Percentiles rank a stretch among this genome's conserved stretches.
Evolutionary conservation across 1,284 basidiomycete species (phyloP).

Genomic region (Athelia sp.): DNA sequence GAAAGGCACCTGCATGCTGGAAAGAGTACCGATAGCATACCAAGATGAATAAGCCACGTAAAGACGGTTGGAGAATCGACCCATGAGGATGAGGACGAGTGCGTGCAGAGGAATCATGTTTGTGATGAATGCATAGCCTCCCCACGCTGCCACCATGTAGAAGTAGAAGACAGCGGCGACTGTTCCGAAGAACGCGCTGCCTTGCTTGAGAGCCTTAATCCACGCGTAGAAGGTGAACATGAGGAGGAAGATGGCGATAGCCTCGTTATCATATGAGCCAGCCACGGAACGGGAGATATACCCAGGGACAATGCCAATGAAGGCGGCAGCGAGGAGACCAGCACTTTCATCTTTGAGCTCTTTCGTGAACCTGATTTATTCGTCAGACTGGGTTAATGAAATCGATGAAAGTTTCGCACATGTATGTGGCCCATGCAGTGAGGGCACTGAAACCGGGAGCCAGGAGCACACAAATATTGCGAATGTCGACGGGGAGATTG

Average conservation of each 20-base stretch:
- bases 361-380: constrained; percentile 72
- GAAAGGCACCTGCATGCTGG: constrained; percentile 99
- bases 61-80: constrained; percentile 88
- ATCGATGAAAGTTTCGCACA: constrained; percentile 46
- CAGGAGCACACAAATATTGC: constrained; percentile 95
- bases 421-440: constrained; percentile 97
- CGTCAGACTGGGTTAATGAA: constrained; percentile 9
- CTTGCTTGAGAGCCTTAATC: constrained; percentile 96
- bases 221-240: constrained; percentile 99
- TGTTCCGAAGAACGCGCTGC: constrained; percentile 89
- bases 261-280: constrained; percentile 99
- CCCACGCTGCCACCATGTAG: constrained; percentile 99
- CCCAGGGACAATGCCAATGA: constrained; percentile 96
- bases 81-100: constrained; percentile 92
- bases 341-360: constrained; percentile 94
- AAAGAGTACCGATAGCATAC: constrained; percentile 96
- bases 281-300: constrained; percentile 99
- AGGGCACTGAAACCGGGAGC: constrained; percentile 96
- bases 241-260: constrained; percentile 98
- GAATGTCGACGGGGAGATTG: constrained; percentile 95
- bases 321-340: constrained; percentile 94
- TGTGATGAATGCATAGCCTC: constrained; percentile 99
- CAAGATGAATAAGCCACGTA: constrained; percentile 97
- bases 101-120: constrained; percentile 99
- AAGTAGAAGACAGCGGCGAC: constrained; percentile 96